A percentile compares a stretch with the other conserved stretches of the same genome.
These are phyloP conservation scores for Clarireedia hainanense DNA, from an alignment of 2,329 filamentous ascomycete genomes.

Conservation along the genomic window DNA sequence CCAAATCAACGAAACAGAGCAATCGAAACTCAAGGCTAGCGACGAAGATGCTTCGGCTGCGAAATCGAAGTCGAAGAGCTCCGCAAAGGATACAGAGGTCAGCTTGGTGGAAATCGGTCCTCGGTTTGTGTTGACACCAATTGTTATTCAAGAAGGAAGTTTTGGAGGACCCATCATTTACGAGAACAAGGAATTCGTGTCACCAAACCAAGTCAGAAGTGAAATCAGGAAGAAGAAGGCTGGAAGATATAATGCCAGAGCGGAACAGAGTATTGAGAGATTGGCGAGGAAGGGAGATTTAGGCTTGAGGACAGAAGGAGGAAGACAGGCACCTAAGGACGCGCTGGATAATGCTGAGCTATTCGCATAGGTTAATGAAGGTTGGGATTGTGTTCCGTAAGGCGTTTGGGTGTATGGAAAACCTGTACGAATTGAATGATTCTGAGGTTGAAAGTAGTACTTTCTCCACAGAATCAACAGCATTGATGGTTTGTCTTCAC, in stretches of 20 bases:
- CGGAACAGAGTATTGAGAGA: slow-evolving; percentile 65
- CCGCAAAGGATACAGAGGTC: slow-evolving; percentile 61
- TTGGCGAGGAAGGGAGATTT: slow-evolving; percentile 68
- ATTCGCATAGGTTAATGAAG: slow-evolving; percentile 50
- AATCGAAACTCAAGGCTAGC: slow-evolving; percentile 36
- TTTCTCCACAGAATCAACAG: not conserved
- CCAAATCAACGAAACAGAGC: slow-evolving; percentile 79
- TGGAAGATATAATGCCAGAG: slow-evolving; percentile 65
- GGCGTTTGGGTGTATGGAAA: slow-evolving; percentile 9
- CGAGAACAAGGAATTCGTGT: slow-evolving; percentile 96
- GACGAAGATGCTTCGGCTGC: slow-evolving; percentile 30
- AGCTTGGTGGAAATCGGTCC: slow-evolving; percentile 89
- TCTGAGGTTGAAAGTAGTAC: not conserved
- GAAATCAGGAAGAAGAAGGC: slow-evolving; percentile 74
- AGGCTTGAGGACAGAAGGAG: slow-evolving; percentile 62
- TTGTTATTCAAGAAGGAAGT: slow-evolving; percentile 88
- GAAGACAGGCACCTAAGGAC: slow-evolving; percentile 53
- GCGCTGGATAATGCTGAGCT: slow-evolving; percentile 69
- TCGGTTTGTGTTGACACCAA: slow-evolving; percentile 85
- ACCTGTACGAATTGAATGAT: not conserved
- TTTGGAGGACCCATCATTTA: slow-evolving; percentile 97
- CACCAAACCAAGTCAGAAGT: slow-evolving; percentile 84
- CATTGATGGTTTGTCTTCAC: not conserved
- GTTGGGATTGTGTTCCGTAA: not conserved
- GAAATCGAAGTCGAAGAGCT: slow-evolving; percentile 37